These are phyloP conservation scores for Hamiltosporidium tvaerminnensis DNA, from an alignment of 371 early-diverging fungal genomes.

Conservation along the genomic window DNA sequence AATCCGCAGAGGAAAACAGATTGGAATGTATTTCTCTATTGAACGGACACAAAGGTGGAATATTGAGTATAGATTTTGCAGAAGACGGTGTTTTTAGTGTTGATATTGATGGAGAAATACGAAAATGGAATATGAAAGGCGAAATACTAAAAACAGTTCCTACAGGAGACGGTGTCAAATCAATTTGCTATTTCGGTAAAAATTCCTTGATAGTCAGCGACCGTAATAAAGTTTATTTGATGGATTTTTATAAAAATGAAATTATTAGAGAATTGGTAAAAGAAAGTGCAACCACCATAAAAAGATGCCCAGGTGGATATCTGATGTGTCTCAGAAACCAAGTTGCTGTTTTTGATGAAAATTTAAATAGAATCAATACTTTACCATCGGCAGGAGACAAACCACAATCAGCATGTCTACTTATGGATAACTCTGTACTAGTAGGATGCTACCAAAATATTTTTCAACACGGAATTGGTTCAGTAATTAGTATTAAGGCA, in stretches of 20 bases:
- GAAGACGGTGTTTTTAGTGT: slow-evolving; percentile 18
- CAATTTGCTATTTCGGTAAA: slow-evolving; percentile 11
- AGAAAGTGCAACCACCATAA: slow-evolving; percentile 2
- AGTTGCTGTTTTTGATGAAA: slow-evolving; percentile 5
- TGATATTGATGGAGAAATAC: slow-evolving; percentile 9
- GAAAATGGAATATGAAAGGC: slow-evolving; percentile 25
- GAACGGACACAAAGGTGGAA: slow-evolving; percentile 9
- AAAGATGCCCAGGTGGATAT: slow-evolving; percentile 6
- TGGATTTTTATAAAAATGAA: slow-evolving; percentile 19
- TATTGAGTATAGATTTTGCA: slow-evolving; percentile 15
- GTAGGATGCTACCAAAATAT: slow-evolving; percentile 1
- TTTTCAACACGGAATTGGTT: not conserved
- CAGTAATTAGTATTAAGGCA: not conserved
- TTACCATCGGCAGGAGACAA: not conserved
- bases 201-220: slow-evolving; percentile 20
- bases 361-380: slow-evolving; percentile 3
- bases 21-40: slow-evolving; percentile 4
- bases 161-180: slow-evolving; percentile 7
- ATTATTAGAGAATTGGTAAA: slow-evolving; percentile 21
- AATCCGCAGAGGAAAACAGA: slow-evolving; percentile 1
- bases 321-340: slow-evolving; percentile 15
- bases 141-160: slow-evolving; percentile 7
- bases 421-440: not conserved
- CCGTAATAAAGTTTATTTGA: slow-evolving; percentile 12
- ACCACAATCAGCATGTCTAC: not conserved